These are phyloP conservation scores for Xerocomellus amylosporus DNA, from an alignment of 768 basidiomycete genomes.

Conservation along the genomic window DNA sequence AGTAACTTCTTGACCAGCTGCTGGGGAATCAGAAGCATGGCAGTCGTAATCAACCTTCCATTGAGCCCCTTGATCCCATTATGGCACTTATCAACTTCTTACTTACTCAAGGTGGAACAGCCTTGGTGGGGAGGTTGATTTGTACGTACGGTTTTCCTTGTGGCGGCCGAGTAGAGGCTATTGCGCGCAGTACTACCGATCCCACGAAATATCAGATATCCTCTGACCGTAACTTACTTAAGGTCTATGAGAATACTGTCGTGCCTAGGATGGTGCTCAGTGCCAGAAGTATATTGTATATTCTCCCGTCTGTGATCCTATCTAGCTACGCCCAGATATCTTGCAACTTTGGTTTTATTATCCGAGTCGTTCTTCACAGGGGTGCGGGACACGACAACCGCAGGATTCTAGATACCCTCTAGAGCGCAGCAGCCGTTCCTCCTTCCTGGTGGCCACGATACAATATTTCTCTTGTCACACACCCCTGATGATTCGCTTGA, in stretches of 20 bases:
- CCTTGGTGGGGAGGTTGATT: not conserved
- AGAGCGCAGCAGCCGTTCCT: not conserved
- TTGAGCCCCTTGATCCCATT: not conserved
- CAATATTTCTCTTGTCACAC: not conserved
- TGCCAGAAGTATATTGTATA: not conserved
- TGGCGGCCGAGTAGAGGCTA: slow-evolving; percentile 6
- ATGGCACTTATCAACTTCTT: not conserved
- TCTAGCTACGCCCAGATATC: not conserved
- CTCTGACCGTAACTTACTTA: not conserved
- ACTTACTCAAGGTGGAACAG: not conserved
- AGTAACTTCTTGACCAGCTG: slow-evolving; percentile 1
- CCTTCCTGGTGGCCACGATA: not conserved
- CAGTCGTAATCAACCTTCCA: not conserved
- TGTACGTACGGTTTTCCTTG: slow-evolving; percentile 7
- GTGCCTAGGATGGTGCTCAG: not conserved
- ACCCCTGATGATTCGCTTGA: not conserved
- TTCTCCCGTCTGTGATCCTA: not conserved
- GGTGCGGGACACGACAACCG: not conserved
- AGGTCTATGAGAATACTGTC: not conserved
- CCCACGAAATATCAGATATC: not conserved
- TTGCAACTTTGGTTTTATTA: not conserved
- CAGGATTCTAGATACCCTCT: not conserved
- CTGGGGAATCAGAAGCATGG: not conserved
- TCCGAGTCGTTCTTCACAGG: not conserved
- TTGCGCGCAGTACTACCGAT: not conserved